Base-by-base conservation (phyloP, 352 stramenopile species). In the Globisporangium recalcitrans region DNA sequence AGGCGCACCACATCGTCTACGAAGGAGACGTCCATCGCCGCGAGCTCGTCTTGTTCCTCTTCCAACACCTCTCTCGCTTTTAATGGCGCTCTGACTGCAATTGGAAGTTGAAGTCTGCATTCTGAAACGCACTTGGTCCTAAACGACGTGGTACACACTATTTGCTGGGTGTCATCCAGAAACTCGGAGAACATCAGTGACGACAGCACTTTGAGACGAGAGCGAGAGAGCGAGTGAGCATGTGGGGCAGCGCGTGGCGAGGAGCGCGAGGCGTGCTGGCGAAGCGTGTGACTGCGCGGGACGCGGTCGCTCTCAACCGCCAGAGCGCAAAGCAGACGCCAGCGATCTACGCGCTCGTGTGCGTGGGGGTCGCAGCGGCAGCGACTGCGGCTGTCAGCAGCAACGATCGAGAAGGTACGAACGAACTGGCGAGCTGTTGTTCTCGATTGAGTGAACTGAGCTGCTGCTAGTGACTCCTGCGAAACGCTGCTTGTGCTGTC, bases 21-120 rank as follows among this genome's bases (percentile, higher is more conserved):
- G 47, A 49, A 67, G 24, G 54, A 58, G 53, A 53, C 36, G 46
- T 67, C 54, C 62, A 58, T 67, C 26, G 38, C 10, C 38, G 19
- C 16, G 7, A 19, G 26, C 59, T 31, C 27, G n/a, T 58, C 3
- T 31, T 51, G 32, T 32, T 31, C 47, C 4, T 36, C 47, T 29
- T 22, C n/a, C n/a, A n/a, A n/a, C n/a, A n/a, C n/a, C n/a, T n/a
- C n/a, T n/a, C n/a, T n/a, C n/a, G n/a, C n/a, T n/a, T n/a, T 46
- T 46, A 31, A 21, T 42, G 9, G 16, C 3, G 9, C 5, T 5
- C 16, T 19, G 57, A 46, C 3, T 9, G 1, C 5, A 32, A 29
- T 34, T 57, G 8, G 55, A 40, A 58, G 52, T 66, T 66, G 60
- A 66, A 62, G 60, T 58, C 24, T 8, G 16, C 55, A 60, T 19